Percentiles rank a stretch among this genome's conserved stretches.
Evolutionary conservation across 148 eudicot genomes (phyloP).

Genomic region (Chenopodium album): DNA sequence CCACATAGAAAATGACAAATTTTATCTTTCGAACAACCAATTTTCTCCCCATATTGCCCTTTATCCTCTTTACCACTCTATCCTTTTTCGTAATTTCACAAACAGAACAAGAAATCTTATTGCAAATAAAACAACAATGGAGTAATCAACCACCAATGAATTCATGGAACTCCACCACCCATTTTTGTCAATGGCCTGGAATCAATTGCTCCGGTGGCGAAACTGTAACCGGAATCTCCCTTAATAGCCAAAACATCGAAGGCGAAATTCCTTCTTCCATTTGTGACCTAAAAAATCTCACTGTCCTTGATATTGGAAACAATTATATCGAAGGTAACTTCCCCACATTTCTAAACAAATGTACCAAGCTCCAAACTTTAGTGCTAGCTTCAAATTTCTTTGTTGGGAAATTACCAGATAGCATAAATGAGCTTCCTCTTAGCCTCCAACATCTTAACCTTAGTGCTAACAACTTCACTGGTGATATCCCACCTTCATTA

Average conservation of each 20-base stretch:
- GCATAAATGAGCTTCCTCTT: conserved; percentile 41
- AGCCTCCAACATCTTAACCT: conserved; percentile 44
- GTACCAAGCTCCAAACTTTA: conserved; percentile 44
- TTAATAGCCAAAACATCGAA: neutral
- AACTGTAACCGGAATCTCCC: neutral
- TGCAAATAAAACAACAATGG: neutral
- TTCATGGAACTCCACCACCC: neutral
- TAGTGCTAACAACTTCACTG: conserved; percentile 59
- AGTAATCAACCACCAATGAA: too few relatives aligned
- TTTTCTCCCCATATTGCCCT: too few relatives aligned
- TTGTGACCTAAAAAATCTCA: neutral
- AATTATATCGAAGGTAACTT: conserved; percentile 38
- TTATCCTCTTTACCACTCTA: too few relatives aligned
- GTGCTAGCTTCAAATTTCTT: conserved; percentile 52
- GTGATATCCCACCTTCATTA: conserved; percentile 57
- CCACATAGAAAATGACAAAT: too few relatives aligned
- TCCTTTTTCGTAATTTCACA: neutral
- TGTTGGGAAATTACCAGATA: conserved; percentile 59
- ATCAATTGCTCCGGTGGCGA: neutral
- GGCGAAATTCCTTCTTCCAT: neutral
- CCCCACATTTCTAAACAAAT: conserved; percentile 47
- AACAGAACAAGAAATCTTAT: neutral
- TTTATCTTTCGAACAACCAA: too few relatives aligned
- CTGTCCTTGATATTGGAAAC: neutral
- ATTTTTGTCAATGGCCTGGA: neutral